phyloP scores from a whole-genome alignment of 2,329 filamentous ascomycete genomes.

The Iodosphaeria phyllophila region DNA sequence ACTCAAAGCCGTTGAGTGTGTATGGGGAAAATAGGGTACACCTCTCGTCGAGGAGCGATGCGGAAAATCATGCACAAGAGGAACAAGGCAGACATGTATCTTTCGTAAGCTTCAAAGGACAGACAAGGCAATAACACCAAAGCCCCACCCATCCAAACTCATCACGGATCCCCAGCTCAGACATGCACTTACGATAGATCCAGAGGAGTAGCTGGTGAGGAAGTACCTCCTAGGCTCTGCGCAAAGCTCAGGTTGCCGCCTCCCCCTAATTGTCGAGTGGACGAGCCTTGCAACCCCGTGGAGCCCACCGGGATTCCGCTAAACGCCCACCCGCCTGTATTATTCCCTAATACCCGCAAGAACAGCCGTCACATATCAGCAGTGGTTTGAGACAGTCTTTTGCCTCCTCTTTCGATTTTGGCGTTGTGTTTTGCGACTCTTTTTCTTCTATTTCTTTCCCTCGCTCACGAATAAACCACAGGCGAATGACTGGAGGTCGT shows the following conservation, averaged over 20 bases:
- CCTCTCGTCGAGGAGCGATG: no score
- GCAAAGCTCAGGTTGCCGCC: slow-evolving; percentile 47
- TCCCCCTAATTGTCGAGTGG: slow-evolving; percentile 34
- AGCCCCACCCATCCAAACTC: background rate
- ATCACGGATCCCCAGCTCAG: background rate
- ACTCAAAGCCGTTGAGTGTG: no score
- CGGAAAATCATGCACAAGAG: no score
- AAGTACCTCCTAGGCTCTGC: slow-evolving; percentile 44
- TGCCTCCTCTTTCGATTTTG: no score
- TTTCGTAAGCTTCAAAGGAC: no score
- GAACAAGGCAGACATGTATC: no score
- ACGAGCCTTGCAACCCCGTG: slow-evolving; percentile 31
- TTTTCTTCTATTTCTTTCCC: no score
- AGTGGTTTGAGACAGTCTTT: no score
- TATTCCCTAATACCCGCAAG: slow-evolving; percentile 21
- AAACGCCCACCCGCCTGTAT: slow-evolving; percentile 41
- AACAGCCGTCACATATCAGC: slow-evolving; percentile 11
- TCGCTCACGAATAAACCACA: no score
- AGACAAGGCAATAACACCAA: background rate
- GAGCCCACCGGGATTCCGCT: slow-evolving; percentile 41
- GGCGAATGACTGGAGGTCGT: no score
- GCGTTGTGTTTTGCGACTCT: no score
- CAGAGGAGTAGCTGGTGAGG: slow-evolving; percentile 40
- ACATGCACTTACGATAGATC: slow-evolving; percentile 41
- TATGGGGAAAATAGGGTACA: no score